Evolutionary conservation across 768 basidiomycete species (phyloP).

Genomic region (Pisolithus albus): DNA sequence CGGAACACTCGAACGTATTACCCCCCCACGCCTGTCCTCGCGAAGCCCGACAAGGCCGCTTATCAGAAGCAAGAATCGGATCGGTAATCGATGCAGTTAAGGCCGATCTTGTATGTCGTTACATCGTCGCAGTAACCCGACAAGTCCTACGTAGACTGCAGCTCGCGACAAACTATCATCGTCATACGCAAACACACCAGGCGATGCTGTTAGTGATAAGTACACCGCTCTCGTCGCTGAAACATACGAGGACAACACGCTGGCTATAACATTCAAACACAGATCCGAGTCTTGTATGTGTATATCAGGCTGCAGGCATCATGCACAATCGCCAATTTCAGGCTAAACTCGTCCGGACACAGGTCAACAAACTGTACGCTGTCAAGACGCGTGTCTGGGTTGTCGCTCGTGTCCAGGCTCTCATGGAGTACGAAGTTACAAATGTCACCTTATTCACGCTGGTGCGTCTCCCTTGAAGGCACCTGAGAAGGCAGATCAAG

Average conservation of each 20-base stretch:
- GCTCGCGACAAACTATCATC: slow-evolving; percentile 69
- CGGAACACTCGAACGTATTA: slow-evolving; percentile 10
- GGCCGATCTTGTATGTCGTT: slow-evolving; percentile 60
- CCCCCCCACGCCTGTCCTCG: slow-evolving; percentile 27
- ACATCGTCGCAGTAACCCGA: background rate
- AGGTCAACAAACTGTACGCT: slow-evolving; percentile 85
- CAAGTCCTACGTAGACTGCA: slow-evolving; percentile 39
- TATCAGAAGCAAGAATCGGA: slow-evolving; percentile 83
- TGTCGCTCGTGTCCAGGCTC: slow-evolving; percentile 78
- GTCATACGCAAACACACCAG: slow-evolving; percentile 45
- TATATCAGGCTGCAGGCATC: too few species aligned
- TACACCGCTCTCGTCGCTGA: slow-evolving; percentile 69
- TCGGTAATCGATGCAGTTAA: slow-evolving; percentile 80
- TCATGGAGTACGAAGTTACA: slow-evolving; percentile 61
- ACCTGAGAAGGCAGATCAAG: slow-evolving; percentile 80
- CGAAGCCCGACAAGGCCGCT: slow-evolving; percentile 78
- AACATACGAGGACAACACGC: slow-evolving; percentile 73
- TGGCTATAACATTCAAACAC: slow-evolving; percentile 62
- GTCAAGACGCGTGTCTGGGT: slow-evolving; percentile 58
- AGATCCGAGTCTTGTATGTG: slow-evolving; percentile 68
- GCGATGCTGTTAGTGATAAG: slow-evolving; percentile 57
- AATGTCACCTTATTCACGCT: background rate
- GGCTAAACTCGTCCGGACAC: background rate
- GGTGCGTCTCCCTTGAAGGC: slow-evolving; percentile 35
- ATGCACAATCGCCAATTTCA: background rate